Evolutionary conservation across 139 green algal genomes (phyloP).

Genomic region (Marvania coccoides): DNA sequence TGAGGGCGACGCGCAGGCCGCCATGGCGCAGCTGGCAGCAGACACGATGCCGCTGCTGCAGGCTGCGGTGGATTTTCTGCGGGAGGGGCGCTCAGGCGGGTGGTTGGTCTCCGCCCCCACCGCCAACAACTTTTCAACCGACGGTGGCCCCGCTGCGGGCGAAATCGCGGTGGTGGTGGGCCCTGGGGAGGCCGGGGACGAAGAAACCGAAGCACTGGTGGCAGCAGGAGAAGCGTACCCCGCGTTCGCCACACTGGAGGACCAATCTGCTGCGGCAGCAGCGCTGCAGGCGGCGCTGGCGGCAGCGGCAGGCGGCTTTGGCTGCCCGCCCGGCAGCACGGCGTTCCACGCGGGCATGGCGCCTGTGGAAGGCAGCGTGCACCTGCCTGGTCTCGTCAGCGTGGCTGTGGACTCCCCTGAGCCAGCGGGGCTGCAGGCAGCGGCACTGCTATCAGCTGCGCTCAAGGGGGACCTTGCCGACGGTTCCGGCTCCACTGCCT

Average conservation of each 20-base stretch:
- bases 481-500: not conserved
- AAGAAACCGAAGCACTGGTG: not conserved
- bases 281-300: not conserved
- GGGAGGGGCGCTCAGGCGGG: not conserved
- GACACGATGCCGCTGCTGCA: slow-evolving; percentile 12
- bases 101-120: not conserved
- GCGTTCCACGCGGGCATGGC: slow-evolving; percentile 2
- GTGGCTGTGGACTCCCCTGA: not conserved
- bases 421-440: not conserved
- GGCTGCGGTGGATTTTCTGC: not conserved
- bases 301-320: not conserved
- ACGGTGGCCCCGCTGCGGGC: not conserved
- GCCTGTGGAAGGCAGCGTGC: not conserved
- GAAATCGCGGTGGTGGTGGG: slow-evolving; percentile 13
- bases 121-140: not conserved
- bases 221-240: slow-evolving; percentile 5
- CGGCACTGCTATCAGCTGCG: not conserved
- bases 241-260: not conserved
- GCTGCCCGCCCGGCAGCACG: not conserved
- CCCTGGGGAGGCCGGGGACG: not conserved
- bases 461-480: not conserved
- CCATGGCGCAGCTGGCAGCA: not conserved
- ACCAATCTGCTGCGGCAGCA: not conserved
- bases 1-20: not conserved
- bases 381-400: slow-evolving; percentile 14